Evolutionary conservation across 2,329 filamentous ascomycete species (phyloP).

Genomic region (Torrubiella hemipterigena): DNA sequence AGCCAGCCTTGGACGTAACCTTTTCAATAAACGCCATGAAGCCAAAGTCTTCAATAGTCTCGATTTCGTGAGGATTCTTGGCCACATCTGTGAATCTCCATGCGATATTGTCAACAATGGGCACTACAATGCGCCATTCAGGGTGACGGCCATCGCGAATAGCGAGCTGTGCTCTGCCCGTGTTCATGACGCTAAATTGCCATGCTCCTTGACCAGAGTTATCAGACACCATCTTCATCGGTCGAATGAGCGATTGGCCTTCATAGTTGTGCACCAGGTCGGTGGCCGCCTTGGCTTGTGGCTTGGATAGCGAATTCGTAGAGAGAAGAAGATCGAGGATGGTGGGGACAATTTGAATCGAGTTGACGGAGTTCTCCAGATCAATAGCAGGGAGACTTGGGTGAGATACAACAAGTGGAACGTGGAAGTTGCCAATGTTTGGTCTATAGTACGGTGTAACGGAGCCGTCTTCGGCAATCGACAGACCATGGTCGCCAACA

Average conservation of each 20-base stretch:
- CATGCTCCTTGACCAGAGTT: constrained; percentile 14
- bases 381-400: constrained; percentile 18
- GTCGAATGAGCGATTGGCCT: constrained; percentile 21
- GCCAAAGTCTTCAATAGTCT: constrained; percentile 14
- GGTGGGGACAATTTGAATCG: constrained; percentile 20
- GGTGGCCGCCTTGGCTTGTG: constrained; percentile 12
- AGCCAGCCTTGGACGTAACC: constrained; percentile 12
- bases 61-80: constrained; percentile 16
- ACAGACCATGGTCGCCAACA: constrained; percentile 20
- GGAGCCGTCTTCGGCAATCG: constrained; percentile 17
- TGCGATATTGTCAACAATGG: constrained; percentile 17
- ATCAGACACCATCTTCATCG: constrained; percentile 10
- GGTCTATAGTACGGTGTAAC: constrained; percentile 19
- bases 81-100: constrained; percentile 18
- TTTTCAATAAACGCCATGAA: constrained; percentile 8
- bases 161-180: constrained; percentile 18
- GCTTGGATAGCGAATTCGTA: constrained; percentile 17
- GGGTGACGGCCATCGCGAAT: constrained; percentile 19
- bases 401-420: constrained; percentile 19
- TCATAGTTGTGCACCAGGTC: constrained; percentile 20
- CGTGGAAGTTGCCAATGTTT: constrained; percentile 19
- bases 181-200: constrained; percentile 21
- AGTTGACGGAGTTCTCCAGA: constrained; percentile 18
- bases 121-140: constrained; percentile 17
- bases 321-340: constrained; percentile 21